Base-by-base conservation (phyloP, 345 rosid genomes). In the Passiflora organensis region DNA sequence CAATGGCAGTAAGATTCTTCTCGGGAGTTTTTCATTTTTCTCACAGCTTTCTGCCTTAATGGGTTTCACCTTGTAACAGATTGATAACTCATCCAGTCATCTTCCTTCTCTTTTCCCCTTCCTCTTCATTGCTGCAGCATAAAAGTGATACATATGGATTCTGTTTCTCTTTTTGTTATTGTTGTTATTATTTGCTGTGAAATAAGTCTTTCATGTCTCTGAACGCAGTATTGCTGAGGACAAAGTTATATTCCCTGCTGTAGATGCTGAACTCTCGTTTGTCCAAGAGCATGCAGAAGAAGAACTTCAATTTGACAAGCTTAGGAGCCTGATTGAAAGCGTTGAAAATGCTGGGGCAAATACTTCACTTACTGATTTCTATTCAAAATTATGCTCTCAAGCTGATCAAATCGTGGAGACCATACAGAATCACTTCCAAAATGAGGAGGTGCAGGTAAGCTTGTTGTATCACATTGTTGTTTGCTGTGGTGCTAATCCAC, bases 161-260 rank as follows among this genome's bases (percentile, higher is more conserved):
- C 16, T 9, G 13, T 43, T 39, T 62, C 20, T 62, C 58, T 34
- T 46, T 6, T n/a, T n/a, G 32, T 21, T 44, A 8, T 10, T 52
- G 52, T n/a, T 51, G 10, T 60, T 22, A 60, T 10, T 21, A 38
- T 58, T 57, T 37, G 9, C 48, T 57, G 43, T 71, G 50, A 58
- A 61, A 36, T 56, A 48, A 59, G 34, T 51, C 25, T 46, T 32
- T 55, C 42, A 23, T 60, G 49, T 59, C 64, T 56, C 54, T 63
- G 55, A 39, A 44, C 68, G 80, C 85, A 80, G 85, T 70, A 68
- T 80, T 62, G 85, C 82, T 14, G 85, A 80, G 71, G 85, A 80
- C 71, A 72, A 66, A 56, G 78, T 80, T 60, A 78, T 80, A 70
- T 80, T 80, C 67, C 85, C 85, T 70, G 85, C 82, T 36, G 80